Base-by-base conservation (phyloP, 169 alveolate genomes). In the Babesia bovis region DNA sequence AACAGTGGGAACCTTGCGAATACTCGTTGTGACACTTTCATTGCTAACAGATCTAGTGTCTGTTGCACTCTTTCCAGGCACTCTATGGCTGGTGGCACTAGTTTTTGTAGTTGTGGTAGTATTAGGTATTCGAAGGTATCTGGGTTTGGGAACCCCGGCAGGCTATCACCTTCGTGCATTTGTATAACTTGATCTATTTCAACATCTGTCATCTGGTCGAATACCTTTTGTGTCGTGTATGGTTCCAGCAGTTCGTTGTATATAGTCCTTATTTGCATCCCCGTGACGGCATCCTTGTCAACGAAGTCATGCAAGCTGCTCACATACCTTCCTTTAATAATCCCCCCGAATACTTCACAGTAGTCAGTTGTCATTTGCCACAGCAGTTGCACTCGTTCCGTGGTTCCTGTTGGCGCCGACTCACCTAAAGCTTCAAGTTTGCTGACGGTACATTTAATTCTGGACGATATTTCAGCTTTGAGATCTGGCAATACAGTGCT, bases 321-420 rank as follows among this genome's bases (percentile, higher is more conserved):
- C 58, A 94, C 98, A 74, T 91, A 96, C 85, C 94, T 95, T 35
- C 99, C 99, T 61, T 94, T 88, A 49, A 97, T 95, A 9, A 97
- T 91, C 68, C 95, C 96, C 71, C 95, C 94, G 72, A 95, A 93
- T 73, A 94, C 94, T 50, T 96, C 98, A 40, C 98, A 96, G 73
- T 94, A 98, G 83, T 98, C 99, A 10, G 99, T 96, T 44, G 97
- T 93, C 96, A 97, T 92, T 55, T 95, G 95, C 99, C 99, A 98
- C 75, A 98, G 85, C 72, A 96, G 91, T 75, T 96, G 98, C 71
- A 96, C 93, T 57, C 96, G 95, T 26, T 94, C 97, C 15, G 91
- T 88, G 25, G 87, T 79, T 57, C 94, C 98, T 25, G 81, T 38
- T 0, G 98, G 99, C 49, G 96, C 96, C 35, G 94, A 89, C 13